phyloP scores from a whole-genome alignment of 176 grass and related monocot species.

The Cocos nucifera region DNA sequence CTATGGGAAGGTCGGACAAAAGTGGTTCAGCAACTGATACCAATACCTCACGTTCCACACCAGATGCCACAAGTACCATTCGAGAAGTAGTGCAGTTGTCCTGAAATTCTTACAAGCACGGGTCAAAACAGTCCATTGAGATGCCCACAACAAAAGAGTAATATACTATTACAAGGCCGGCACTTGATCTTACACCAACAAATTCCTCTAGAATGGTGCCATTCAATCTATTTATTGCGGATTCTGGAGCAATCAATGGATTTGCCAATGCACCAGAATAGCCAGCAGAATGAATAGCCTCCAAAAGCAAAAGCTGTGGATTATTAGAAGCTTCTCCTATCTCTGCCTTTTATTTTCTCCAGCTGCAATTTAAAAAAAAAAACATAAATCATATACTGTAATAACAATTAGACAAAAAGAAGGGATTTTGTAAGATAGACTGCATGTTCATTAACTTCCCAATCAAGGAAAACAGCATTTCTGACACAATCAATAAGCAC shows the following conservation, averaged over 20 bases:
- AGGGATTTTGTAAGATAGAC: conserved; percentile 11
- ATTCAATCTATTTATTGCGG: conserved; percentile 56
- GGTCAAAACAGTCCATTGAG: neutral
- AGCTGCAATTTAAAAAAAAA: conserved; percentile 33
- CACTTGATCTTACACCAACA: conserved; percentile 48
- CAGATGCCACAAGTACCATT: conserved; percentile 87
- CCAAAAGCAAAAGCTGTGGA: conserved; percentile 73
- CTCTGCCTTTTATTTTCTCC: conserved; percentile 45
- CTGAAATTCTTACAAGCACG: too few relatives aligned
- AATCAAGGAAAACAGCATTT: conserved; percentile 82
- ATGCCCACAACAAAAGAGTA: neutral
- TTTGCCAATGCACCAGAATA: conserved; percentile 96
- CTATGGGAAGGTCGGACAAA: conserved; percentile 59
- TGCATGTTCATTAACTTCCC: conserved; percentile 98
- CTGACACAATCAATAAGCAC: conserved; percentile 83
- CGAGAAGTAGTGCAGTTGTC: conserved; percentile 68
- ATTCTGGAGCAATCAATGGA: conserved; percentile 63
- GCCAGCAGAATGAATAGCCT: conserved; percentile 84
- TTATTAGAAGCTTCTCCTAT: conserved; percentile 51
- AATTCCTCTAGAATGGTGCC: conserved; percentile 58
- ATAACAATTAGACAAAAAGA: conserved; percentile 5
- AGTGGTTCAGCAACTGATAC: conserved; percentile 70
- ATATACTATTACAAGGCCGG: conserved; percentile 11
- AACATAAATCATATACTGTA: conserved; percentile 6
- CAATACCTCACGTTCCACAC: conserved; percentile 75